A percentile compares a stretch with the other conserved stretches of the same genome.
Conservation (phyloP, 495 filamentous ascomycete genomes). For the Neurospora sp. region DNA sequence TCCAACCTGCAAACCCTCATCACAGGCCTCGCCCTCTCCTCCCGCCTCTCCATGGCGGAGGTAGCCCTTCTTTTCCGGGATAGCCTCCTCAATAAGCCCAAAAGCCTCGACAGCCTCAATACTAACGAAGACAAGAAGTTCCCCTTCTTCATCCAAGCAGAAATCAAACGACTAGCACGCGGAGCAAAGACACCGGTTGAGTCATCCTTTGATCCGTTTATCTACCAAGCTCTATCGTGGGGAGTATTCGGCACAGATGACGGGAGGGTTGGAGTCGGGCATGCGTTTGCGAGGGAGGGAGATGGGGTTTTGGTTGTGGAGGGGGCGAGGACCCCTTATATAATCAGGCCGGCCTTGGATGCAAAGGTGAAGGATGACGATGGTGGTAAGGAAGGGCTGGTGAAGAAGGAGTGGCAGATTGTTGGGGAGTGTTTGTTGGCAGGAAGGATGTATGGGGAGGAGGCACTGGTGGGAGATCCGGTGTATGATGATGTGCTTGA, state of each 20-base stretch:
- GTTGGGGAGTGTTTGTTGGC: neutral
- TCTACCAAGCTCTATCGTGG: neutral
- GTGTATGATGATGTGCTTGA: neutral
- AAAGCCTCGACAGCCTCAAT: neutral
- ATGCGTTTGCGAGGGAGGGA: neutral
- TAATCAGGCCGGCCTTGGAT: neutral
- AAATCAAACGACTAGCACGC: neutral
- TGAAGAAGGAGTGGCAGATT: neutral
- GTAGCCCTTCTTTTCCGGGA: neutral
- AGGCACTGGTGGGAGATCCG: neutral
- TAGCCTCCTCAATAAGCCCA: neutral
- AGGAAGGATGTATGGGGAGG: neutral
- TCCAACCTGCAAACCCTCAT: neutral
- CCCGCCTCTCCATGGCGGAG: neutral
- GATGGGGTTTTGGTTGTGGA: neutral
- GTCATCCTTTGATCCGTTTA: neutral
- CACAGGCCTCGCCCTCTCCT: neutral
- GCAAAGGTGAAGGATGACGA: neutral
- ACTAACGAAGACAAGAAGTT: accelerated
- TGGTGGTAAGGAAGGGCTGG: neutral
- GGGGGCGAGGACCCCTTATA: no score
- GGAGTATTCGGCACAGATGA: neutral
- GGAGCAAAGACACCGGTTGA: neutral
- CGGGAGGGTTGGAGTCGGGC: neutral
- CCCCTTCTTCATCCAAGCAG: neutral